Percentiles rank a stretch among this genome's conserved stretches.
Evolutionary conservation across 345 rosid genomes (phyloP).

Genomic region (Acer campestre): DNA sequence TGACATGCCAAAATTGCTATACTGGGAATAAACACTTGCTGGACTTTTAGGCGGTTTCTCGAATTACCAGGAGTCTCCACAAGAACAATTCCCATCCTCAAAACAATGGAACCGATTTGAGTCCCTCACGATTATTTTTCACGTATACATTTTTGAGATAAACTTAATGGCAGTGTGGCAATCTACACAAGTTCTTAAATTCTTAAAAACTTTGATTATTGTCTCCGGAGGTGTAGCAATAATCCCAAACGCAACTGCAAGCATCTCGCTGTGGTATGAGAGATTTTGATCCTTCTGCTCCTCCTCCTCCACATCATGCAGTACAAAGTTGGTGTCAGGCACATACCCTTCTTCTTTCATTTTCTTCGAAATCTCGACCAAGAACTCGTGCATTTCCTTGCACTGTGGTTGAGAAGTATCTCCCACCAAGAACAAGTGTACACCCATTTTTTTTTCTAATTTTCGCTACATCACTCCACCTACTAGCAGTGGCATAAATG

Average conservation of each 20-base stretch:
- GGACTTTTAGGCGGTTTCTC: too few species aligned
- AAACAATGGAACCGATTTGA: too few species aligned
- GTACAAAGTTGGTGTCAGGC: constrained; percentile 68
- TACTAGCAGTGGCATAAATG: constrained; percentile 73
- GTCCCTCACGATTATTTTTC: too few species aligned
- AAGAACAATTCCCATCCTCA: too few species aligned
- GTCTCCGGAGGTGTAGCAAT: too few species aligned
- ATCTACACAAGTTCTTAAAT: too few species aligned
- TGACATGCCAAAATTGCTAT: too few species aligned
- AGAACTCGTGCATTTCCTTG: constrained; percentile 58
- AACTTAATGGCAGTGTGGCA: too few species aligned
- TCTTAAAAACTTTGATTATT: too few species aligned
- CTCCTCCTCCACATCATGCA: constrained; percentile 71
- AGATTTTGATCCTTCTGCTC: constrained; percentile 88
- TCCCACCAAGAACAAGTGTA: constrained; percentile 68
- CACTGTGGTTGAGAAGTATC: constrained; percentile 70
- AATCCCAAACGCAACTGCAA: constrained; percentile 6
- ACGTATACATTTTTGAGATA: too few species aligned
- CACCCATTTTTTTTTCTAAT: constrained; percentile 63
- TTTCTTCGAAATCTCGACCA: constrained; percentile 48
- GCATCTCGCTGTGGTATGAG: constrained; percentile 85
- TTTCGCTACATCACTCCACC: constrained; percentile 70
- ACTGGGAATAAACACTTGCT: too few species aligned
- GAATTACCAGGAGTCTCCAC: too few species aligned
- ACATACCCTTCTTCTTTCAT: constrained; percentile 90